phyloP scores from a whole-genome alignment of 495 filamentous ascomycete species.

The Aspergillus mulundensis region DNA sequence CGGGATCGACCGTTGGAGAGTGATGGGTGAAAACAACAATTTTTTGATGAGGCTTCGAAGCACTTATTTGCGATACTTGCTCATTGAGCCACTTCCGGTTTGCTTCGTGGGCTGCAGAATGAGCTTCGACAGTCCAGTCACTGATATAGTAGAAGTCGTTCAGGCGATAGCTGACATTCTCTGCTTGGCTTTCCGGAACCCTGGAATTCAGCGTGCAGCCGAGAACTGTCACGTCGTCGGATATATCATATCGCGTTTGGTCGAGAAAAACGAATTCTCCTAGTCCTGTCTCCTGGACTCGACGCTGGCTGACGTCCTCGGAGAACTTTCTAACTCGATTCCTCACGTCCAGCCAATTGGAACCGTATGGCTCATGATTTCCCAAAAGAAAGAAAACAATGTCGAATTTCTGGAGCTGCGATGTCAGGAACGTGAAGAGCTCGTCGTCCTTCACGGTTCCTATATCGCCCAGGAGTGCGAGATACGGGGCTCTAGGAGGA shows the following conservation, averaged over 20 bases:
- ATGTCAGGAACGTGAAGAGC: slow-evolving; percentile 39
- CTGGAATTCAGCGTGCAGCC: slow-evolving; percentile 39
- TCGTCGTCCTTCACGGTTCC: slow-evolving; percentile 40
- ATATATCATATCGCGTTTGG: slow-evolving; percentile 36
- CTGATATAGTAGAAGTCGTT: slow-evolving; percentile 49
- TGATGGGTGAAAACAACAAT: slow-evolving; percentile 53
- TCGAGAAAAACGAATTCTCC: slow-evolving; percentile 48
- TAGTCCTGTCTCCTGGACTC: slow-evolving; percentile 11
- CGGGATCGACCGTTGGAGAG: slow-evolving; percentile 37
- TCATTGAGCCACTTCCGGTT: slow-evolving; percentile 51
- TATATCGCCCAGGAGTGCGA: slow-evolving; percentile 57
- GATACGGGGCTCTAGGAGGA: slow-evolving; percentile 39
- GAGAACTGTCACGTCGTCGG: slow-evolving; percentile 35
- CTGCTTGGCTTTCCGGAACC: slow-evolving; percentile 17
- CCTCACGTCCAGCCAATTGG: slow-evolving; percentile 32
- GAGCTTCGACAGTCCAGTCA: slow-evolving; percentile 44
- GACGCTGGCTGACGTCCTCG: slow-evolving; percentile 8
- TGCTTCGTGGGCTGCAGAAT: slow-evolving; percentile 33
- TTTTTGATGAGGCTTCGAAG: slow-evolving; percentile 28
- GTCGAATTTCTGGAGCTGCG: slow-evolving; percentile 42
- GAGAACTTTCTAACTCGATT: slow-evolving; percentile 21
- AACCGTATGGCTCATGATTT: slow-evolving; percentile 55
- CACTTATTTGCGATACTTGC: slow-evolving; percentile 35
- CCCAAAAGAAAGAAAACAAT: slow-evolving; percentile 51
- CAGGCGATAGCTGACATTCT: slow-evolving; percentile 28